Percentiles rank a stretch among this genome's conserved stretches.
Conservation (phyloP, 2,329 filamentous ascomycete genomes). For the Neoarthrinium moseri region DNA sequence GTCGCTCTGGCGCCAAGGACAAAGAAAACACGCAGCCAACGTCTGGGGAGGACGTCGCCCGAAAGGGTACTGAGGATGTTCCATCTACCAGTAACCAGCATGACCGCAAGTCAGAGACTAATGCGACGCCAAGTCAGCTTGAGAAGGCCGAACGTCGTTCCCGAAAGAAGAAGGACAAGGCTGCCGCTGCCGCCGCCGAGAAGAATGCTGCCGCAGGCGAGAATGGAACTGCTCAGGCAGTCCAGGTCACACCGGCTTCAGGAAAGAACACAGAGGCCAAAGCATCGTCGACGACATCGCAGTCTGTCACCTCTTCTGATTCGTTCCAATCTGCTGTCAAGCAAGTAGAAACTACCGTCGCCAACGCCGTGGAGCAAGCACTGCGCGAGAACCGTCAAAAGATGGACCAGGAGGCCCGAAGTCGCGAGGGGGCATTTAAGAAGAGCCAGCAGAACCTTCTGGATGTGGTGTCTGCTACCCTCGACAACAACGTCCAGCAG, state of each 20-base stretch:
- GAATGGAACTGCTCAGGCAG: conserved; percentile 36
- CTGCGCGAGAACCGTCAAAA: conserved; percentile 62
- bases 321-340: conserved; percentile 53
- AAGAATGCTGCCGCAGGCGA: conserved; percentile 42
- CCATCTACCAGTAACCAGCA: conserved; percentile 14
- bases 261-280: conserved; percentile 31
- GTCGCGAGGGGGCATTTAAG: conserved; percentile 51
- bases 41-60: conserved; percentile 19
- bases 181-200: conserved; percentile 49
- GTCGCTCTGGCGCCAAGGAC: conserved; percentile 23
- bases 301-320: conserved; percentile 33
- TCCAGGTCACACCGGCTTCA: conserved; percentile 30
- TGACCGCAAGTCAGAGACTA: conserved; percentile 28
- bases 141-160: conserved; percentile 31
- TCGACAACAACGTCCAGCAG: conserved; percentile 65
- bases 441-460: conserved; percentile 53
- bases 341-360: conserved; percentile 49
- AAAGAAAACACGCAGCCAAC: conserved; percentile 19
- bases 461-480: conserved; percentile 57
- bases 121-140: conserved; percentile 22
- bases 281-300: conserved; percentile 16
- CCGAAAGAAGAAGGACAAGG: conserved; percentile 55
- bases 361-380: conserved; percentile 53
- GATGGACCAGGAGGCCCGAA: conserved; percentile 62
- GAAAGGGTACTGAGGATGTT: conserved; percentile 22